A percentile compares a stretch with the other conserved stretches of the same genome.
Conservation (phyloP, 768 basidiomycete genomes). For the Termitomyces heimii region DNA sequence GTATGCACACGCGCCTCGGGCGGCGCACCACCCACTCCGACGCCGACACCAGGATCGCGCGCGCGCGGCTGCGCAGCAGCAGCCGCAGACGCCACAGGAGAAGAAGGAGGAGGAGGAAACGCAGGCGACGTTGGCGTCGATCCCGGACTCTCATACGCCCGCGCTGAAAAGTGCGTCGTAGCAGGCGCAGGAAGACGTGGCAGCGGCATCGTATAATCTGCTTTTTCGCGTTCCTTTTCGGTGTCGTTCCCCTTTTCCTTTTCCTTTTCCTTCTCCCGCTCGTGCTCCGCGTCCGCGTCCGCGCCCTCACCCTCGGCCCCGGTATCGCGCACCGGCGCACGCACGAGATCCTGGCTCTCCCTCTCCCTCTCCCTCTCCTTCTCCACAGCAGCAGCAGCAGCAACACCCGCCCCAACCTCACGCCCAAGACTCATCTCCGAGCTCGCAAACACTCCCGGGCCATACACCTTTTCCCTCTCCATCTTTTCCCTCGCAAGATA, state of each 20-base stretch:
- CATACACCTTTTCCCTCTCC: conserved; percentile 91
- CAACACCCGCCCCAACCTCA: conserved; percentile 15
- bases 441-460: conserved; percentile 88
- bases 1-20: conserved; percentile 22
- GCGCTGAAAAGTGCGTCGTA: conserved; percentile 73
- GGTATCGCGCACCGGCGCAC: not conserved
- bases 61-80: conserved; percentile 59
- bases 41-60: too few relatives aligned
- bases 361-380: not conserved
- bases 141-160: conserved; percentile 55
- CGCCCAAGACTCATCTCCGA: conserved; percentile 69
- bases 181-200: conserved; percentile 79
- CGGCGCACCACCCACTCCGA: conserved; percentile 47
- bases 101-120: too few relatives aligned
- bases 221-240: conserved; percentile 21
- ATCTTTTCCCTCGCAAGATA: conserved; percentile 94
- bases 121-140: conserved; percentile 55
- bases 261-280: not conserved
- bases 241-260: not conserved
- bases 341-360: not conserved
- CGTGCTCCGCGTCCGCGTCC: not conserved
- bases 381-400: not conserved
- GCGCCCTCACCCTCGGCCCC: not conserved
- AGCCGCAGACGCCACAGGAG: too few relatives aligned
- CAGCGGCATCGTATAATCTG: conserved; percentile 80